Base-by-base conservation (phyloP, 2,329 filamentous ascomycete species). In the Dryadomyces quercus-mongolicae region DNA sequence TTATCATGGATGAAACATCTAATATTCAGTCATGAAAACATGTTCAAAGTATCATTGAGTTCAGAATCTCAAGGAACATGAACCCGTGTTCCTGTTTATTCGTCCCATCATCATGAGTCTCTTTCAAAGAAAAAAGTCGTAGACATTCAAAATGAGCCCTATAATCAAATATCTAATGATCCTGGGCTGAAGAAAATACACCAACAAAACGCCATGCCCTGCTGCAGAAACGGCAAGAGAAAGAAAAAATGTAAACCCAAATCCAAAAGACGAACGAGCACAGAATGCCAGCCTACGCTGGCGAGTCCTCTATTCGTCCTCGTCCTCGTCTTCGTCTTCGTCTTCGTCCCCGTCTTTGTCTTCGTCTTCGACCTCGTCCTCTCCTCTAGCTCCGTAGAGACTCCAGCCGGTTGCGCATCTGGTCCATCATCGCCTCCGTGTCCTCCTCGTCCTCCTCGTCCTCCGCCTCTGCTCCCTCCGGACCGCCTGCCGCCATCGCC, bases 341-440 rank as follows among this genome's bases (percentile, higher is more conserved):
- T n/a, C n/a, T n/a, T n/a, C n/a, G 45, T 25, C 20, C 45, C 12
- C 49, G 9, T 42, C 36, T n/a, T n/a, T 21, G 43, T 25, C 2
- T n/a, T 12, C 21, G 34, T 15, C 58, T 52, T n/a, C n/a, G n/a
- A n/a, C n/a, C n/a, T n/a, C n/a, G n/a, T n/a, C n/a, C n/a, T n/a
- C n/a, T n/a, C n/a, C n/a, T n/a, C n/a, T n/a, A 95, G 70, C 90
- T 96, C 78, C 93, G 87, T 65, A 97, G 71, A 40, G 91, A 91
- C 71, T 97, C 89, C 62, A 98, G 69, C 49, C 92, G 78, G 61
- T 90, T 90, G 66, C 92, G 78, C 93, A 97, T 97, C 73, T 95
- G 87, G 63, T 90, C 86, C 72, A 97, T 81, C 74, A 93, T 89
- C 49, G 86, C 89, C 69, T 95, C 90, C 58, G 88, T 84, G 63